These are phyloP conservation scores for Amanita polypyramis DNA, from an alignment of 768 basidiomycete genomes.

Conservation along the genomic window DNA sequence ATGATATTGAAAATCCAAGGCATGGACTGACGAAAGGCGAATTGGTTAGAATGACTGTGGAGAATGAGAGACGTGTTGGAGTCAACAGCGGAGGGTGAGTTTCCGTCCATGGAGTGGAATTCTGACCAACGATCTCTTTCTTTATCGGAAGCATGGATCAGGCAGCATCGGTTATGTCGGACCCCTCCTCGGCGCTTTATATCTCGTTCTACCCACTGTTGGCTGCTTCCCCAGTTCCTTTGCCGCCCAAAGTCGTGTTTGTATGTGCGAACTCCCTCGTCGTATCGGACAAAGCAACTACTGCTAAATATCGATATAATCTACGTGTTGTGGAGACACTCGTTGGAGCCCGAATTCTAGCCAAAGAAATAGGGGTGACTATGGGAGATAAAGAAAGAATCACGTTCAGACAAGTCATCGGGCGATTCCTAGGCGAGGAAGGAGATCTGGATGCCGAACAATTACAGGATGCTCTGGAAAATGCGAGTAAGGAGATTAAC, in stretches of 20 bases:
- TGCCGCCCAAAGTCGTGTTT: slow-evolving; percentile 46
- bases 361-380: slow-evolving; percentile 40
- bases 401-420: slow-evolving; percentile 60
- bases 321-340: slow-evolving; percentile 89
- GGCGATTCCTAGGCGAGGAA: slow-evolving; percentile 38
- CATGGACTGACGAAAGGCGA: slow-evolving; percentile 31
- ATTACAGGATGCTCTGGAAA: slow-evolving; percentile 38
- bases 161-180: slow-evolving; percentile 76
- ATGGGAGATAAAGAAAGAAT: slow-evolving; percentile 38
- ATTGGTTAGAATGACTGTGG: slow-evolving; percentile 72
- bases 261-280: too few species aligned
- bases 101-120: too few species aligned
- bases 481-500: slow-evolving; percentile 37
- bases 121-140: too few species aligned
- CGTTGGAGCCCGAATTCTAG: slow-evolving; percentile 66
- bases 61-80: slow-evolving; percentile 78
- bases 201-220: slow-evolving; percentile 77
- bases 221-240: slow-evolving; percentile 50
- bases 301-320: slow-evolving; percentile 75
- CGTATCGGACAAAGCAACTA: slow-evolving; percentile 73
- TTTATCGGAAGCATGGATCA: slow-evolving; percentile 97
- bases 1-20: neutral
- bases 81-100: too few species aligned
- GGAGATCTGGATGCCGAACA: slow-evolving; percentile 24
- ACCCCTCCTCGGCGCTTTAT: slow-evolving; percentile 60